Evolutionary conservation across 2,329 filamentous ascomycete species (phyloP).

Genomic region (Trichoderma lentiforme): DNA sequence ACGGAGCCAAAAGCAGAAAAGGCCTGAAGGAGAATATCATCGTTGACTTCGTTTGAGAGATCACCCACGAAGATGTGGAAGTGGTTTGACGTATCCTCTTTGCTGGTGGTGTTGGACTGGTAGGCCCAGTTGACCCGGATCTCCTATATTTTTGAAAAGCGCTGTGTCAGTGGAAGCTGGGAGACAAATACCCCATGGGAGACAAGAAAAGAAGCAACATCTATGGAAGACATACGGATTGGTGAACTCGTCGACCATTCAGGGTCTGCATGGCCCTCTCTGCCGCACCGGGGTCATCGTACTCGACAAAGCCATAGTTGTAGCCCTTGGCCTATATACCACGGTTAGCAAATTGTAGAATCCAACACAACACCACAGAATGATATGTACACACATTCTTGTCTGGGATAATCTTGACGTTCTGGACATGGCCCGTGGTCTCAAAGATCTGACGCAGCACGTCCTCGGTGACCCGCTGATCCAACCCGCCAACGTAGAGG

Average conservation of each 20-base stretch:
- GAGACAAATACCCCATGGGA: background rate
- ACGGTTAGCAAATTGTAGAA: constrained; percentile 14
- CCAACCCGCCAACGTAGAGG: constrained; percentile 90
- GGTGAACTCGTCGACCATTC: constrained; percentile 92
- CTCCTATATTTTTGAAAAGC: constrained; percentile 56
- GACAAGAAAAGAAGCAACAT: background rate
- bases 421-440: constrained; percentile 96
- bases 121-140: constrained; percentile 99
- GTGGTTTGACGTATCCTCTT: constrained; percentile 96
- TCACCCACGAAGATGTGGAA: constrained; percentile 99
- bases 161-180: background rate
- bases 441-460: constrained; percentile 97
- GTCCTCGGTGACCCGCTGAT: constrained; percentile 93
- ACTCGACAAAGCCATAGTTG: constrained; percentile 99
- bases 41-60: constrained; percentile 96
- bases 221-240: constrained; percentile 60
- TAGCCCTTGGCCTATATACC: constrained; percentile 76
- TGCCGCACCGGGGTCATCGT: constrained; percentile 93
- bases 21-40: constrained; percentile 87
- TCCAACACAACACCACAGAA: background rate
- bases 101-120: constrained; percentile 88
- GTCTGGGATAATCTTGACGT: constrained; percentile 99
- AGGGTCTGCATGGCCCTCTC: constrained; percentile 97
- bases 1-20: constrained; percentile 95
- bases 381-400: constrained; percentile 81